A percentile compares a stretch with the other conserved stretches of the same genome.
phyloP scores from a whole-genome alignment of 352 stramenopile genomes.

The Phytophthora pistaciae region DNA sequence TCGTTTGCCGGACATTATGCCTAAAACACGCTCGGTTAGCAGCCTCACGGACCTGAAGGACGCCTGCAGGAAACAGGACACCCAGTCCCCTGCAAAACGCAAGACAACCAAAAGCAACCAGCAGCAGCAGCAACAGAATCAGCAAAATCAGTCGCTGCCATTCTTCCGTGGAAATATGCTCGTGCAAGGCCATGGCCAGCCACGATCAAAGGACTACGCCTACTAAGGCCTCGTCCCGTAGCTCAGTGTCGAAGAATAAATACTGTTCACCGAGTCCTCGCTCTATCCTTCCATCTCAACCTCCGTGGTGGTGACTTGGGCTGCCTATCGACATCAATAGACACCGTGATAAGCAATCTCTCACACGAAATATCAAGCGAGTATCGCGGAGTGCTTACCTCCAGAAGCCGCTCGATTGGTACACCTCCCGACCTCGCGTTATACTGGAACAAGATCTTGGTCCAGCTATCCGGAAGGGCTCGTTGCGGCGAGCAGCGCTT shows the following conservation, averaged over 20 bases:
- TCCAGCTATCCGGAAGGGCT: constrained; percentile 89
- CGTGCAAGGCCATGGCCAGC: constrained; percentile 60
- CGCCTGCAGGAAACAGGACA: constrained; percentile 25
- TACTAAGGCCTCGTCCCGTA: constrained; percentile 33
- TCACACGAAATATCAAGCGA: background rate
- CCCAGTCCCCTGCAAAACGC: constrained; percentile 14
- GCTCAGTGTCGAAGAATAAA: constrained; percentile 27
- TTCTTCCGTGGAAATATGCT: constrained; percentile 82
- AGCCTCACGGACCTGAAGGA: constrained; percentile 43
- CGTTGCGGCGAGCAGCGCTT: constrained; percentile 85
- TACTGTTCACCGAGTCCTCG: constrained; percentile 18
- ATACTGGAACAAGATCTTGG: constrained; percentile 89
- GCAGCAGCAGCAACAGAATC: constrained; percentile 35
- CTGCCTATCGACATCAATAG: constrained; percentile 25
- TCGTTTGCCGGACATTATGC: constrained; percentile 32
- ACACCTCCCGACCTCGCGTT: constrained; percentile 70
- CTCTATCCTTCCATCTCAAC: constrained; percentile 49
- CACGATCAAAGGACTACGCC: constrained; percentile 51
- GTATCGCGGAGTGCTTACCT: constrained; percentile 45
- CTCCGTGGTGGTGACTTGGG: constrained; percentile 35
- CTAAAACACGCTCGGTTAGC: constrained; percentile 10
- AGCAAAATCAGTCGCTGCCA: constrained; percentile 52
- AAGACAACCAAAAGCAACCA: constrained; percentile 34
- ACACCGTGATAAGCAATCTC: constrained; percentile 1
- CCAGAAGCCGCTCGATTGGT: constrained; percentile 68